A percentile compares a stretch with the other conserved stretches of the same genome.
Evolutionary conservation across 768 basidiomycete genomes (phyloP).

Genomic region (Amanita thiersii): DNA sequence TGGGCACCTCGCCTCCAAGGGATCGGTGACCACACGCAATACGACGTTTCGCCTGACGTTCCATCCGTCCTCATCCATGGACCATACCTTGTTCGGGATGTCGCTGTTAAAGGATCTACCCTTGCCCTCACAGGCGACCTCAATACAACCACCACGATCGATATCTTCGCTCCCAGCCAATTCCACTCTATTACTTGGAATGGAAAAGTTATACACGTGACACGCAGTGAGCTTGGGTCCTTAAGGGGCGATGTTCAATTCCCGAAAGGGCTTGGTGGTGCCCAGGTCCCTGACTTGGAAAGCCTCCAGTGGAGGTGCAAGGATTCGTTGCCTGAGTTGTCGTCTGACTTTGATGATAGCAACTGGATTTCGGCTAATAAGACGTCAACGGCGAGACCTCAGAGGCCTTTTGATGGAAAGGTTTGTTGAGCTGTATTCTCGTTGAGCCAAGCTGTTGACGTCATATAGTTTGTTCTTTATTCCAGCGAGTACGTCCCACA

Average conservation of each 20-base stretch:
- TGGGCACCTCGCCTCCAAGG: slow-evolving; percentile 47
- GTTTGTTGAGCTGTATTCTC: slow-evolving; percentile 26
- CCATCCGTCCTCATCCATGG: slow-evolving; percentile 24
- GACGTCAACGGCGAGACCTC: slow-evolving; percentile 47
- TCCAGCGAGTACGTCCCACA: slow-evolving; percentile 19
- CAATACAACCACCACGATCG: slow-evolving; percentile 40
- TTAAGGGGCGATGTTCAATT: slow-evolving; percentile 27
- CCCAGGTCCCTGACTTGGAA: slow-evolving; percentile 30
- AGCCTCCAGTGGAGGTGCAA: slow-evolving; percentile 45
- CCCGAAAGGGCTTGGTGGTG: slow-evolving; percentile 20
- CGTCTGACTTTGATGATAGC: slow-evolving; percentile 42
- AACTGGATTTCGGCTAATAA: slow-evolving; percentile 52
- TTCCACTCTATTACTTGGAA: slow-evolving; percentile 52
- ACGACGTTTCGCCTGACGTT: slow-evolving; percentile 19
- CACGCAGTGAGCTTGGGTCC: slow-evolving; percentile 20
- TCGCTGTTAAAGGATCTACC: slow-evolving; percentile 15
- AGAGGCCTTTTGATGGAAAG: slow-evolving; percentile 49
- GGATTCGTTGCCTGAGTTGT: slow-evolving; percentile 56
- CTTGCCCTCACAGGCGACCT: slow-evolving; percentile 43
- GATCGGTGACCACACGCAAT: slow-evolving; percentile 15
- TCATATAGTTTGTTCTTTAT: slow-evolving; percentile 20
- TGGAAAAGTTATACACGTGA: slow-evolving; percentile 29
- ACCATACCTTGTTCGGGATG: slow-evolving; percentile 26
- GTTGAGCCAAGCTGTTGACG: not conserved
- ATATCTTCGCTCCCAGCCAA: slow-evolving; percentile 40